phyloP scores from a whole-genome alignment of 2,329 filamentous ascomycete species.

The Fusarium udum region DNA sequence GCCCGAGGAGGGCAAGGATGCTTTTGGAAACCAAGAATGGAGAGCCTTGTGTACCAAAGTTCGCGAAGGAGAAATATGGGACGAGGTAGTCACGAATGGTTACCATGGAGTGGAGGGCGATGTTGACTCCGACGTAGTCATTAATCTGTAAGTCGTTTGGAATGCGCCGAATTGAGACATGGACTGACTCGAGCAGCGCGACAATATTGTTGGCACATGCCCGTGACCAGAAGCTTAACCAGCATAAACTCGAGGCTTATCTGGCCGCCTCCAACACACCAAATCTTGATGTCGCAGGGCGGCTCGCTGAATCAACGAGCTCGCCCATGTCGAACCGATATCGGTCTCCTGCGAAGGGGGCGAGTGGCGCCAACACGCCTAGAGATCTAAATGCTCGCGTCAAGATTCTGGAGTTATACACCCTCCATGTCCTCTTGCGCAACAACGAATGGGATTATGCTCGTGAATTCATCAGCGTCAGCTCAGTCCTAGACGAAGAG shows the following conservation, averaged over 20 bases:
- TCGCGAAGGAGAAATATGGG: conserved; percentile 91
- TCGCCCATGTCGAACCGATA: conserved; percentile 47
- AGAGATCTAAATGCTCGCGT: conserved; percentile 85
- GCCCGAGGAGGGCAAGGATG: conserved; percentile 86
- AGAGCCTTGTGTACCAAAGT: conserved; percentile 83
- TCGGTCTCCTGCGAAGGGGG: conserved; percentile 57
- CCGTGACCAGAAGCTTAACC: conserved; percentile 82
- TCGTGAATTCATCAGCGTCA: conserved; percentile 86
- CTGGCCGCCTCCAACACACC: conserved; percentile 80
- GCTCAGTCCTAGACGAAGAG: conserved; percentile 90
- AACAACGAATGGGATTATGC: conserved; percentile 98
- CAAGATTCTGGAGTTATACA: conserved; percentile 95
- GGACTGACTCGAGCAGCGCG: conserved; percentile 64
- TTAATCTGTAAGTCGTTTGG: conserved; percentile 73
- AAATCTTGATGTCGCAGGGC: conserved; percentile 75
- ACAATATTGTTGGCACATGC: conserved; percentile 93
- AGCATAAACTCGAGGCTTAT: conserved; percentile 87
- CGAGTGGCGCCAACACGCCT: conserved; percentile 80
- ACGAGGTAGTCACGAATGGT: conserved; percentile 86
- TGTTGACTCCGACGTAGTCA: conserved; percentile 93
- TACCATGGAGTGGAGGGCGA: conserved; percentile 90
- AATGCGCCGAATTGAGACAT: conserved; percentile 8
- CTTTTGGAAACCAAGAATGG: conserved; percentile 89
- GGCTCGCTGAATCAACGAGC: conserved; percentile 61
- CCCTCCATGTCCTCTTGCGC: conserved; percentile 89